Percentiles rank a stretch among this genome's conserved stretches.
phyloP scores from a whole-genome alignment of 257 asterid genomes.

The Jacaranda copaia region DNA sequence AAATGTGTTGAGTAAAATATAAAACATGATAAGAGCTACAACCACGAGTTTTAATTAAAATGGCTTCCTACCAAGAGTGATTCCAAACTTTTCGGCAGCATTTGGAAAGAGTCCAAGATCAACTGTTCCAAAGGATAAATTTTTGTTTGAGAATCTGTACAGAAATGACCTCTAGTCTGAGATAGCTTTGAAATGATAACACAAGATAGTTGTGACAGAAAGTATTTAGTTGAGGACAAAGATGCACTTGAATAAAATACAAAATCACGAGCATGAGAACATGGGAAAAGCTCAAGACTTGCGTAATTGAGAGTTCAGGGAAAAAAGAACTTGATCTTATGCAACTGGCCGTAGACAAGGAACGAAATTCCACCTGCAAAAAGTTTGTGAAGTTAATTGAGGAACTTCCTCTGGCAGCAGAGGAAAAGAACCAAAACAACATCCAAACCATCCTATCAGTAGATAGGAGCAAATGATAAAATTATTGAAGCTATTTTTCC shows the following conservation, averaged over 20 bases:
- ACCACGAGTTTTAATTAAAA: slow-evolving; percentile 22
- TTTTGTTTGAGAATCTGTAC: slow-evolving; percentile 80
- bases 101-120: slow-evolving; percentile 98
- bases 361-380: slow-evolving; percentile 88
- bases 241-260: background rate
- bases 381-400: slow-evolving; percentile 28
- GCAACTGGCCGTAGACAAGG: slow-evolving; percentile 72
- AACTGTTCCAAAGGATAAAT: slow-evolving; percentile 80
- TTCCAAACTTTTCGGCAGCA: slow-evolving; percentile 92
- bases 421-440: slow-evolving; percentile 25
- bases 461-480: background rate
- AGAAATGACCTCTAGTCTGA: slow-evolving; percentile 36
- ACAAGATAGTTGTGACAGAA: background rate
- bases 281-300: slow-evolving; percentile 44
- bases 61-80: slow-evolving; percentile 65
- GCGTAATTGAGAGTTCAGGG: slow-evolving; percentile 94
- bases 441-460: background rate
- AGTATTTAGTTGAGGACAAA: slow-evolving; percentile 5
- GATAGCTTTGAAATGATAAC: slow-evolving; percentile 27
- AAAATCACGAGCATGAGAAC: slow-evolving; percentile 15
- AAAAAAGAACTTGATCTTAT: slow-evolving; percentile 80
- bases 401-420: background rate
- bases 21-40: slow-evolving; percentile 9
- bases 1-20: slow-evolving; percentile 22
- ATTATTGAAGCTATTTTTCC: background rate